Conservation (phyloP, 2,329 filamentous ascomycete genomes). For the Moelleriella libera region DNA sequence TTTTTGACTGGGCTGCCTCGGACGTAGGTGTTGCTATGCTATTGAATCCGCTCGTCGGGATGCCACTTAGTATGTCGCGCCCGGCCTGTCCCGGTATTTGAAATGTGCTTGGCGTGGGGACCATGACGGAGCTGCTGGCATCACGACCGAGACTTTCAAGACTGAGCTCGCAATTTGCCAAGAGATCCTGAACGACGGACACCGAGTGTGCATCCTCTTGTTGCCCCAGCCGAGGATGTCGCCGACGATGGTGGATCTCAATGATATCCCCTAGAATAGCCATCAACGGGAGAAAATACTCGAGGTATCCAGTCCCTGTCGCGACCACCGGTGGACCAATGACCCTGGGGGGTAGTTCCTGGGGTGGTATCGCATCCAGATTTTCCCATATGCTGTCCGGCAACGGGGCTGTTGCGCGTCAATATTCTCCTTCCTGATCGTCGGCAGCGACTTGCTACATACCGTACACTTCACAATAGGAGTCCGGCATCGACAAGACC, state of each 20-base stretch:
- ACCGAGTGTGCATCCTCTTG: conserved; percentile 20
- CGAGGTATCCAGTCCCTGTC: conserved; percentile 30
- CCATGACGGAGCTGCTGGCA: conserved; percentile 3
- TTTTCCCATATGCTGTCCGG: conserved; percentile 26
- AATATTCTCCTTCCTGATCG: background rate
- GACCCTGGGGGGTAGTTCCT: conserved; percentile 16
- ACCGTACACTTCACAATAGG: conserved; percentile 27
- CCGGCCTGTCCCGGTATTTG: conserved; percentile 1
- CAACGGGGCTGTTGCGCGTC: conserved; percentile 15
- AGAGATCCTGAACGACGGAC: conserved; percentile 18
- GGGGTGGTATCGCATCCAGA: conserved; percentile 16
- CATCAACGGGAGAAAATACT: conserved; percentile 35
- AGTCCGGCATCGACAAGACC: conserved; percentile 27
- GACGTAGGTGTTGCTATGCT: conserved; percentile 4
- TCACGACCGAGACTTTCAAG: conserved; percentile 16
- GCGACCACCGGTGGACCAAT: conserved; percentile 23
- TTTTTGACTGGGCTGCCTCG: conserved; percentile 14
- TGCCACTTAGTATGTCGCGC: conserved; percentile 5
- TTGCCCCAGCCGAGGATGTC: conserved; percentile 26
- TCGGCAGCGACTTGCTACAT: conserved; percentile 2
- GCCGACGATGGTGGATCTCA: conserved; percentile 27
- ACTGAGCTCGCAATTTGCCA: conserved; percentile 24
- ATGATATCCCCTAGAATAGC: conserved; percentile 33
- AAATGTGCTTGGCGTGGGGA: background rate
- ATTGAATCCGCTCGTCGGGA: conserved; percentile 4